These are phyloP conservation scores for Penicillium subrubescens DNA, from an alignment of 495 filamentous ascomycete species.

Conservation along the genomic window DNA sequence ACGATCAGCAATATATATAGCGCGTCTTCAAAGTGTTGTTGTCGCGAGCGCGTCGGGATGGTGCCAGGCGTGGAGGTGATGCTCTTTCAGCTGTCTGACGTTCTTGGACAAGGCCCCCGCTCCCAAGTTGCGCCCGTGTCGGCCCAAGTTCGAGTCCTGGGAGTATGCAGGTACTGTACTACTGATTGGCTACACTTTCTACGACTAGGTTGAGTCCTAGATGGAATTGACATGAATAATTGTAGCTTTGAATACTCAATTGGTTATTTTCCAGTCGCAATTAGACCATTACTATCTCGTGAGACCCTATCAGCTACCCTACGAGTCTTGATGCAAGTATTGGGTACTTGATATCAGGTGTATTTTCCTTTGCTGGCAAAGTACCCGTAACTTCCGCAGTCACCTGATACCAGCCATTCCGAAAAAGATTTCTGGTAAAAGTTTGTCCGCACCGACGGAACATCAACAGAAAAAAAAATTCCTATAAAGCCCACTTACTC, in stretches of 20 bases:
- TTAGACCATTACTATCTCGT: background rate
- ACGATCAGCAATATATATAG: background rate
- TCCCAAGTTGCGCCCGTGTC: background rate
- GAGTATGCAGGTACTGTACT: background rate
- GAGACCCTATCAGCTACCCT: background rate
- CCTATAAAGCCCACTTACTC: constrained; percentile 24
- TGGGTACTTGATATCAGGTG: background rate
- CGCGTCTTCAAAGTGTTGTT: constrained; percentile 1
- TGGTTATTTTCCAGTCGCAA: background rate
- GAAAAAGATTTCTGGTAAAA: constrained; percentile 18
- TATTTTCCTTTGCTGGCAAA: background rate
- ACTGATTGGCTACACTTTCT: background rate
- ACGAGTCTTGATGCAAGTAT: background rate
- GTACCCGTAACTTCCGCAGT: background rate
- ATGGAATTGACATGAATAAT: background rate
- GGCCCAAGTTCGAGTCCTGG: background rate
- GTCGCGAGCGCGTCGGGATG: constrained; percentile 22
- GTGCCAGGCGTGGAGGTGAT: constrained; percentile 24
- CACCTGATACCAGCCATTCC: constrained; percentile 16
- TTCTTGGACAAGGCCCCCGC: constrained; percentile 19
- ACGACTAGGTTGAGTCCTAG: background rate
- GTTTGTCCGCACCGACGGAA: constrained; percentile 31
- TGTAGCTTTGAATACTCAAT: background rate
- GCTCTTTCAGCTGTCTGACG: constrained; percentile 27
- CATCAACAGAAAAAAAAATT: constrained; percentile 29